Conservation (phyloP, 2,329 filamentous ascomycete species). For the Paraphoma sp. region DNA sequence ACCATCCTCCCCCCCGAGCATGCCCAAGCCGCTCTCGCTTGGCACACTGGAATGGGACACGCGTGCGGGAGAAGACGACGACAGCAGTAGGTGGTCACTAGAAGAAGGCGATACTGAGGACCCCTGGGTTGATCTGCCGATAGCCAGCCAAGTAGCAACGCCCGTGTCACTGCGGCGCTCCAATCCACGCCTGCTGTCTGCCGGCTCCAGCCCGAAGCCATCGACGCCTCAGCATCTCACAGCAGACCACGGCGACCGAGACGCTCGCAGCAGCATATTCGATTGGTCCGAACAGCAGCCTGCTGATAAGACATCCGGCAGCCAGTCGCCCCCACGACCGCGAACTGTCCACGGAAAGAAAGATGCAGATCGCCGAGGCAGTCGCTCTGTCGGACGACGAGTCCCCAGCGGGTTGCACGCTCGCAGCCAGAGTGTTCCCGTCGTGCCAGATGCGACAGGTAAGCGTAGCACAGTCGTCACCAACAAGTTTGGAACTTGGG, state of each 20-base stretch:
- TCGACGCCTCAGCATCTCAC: slow-evolving; percentile 48
- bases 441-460: slow-evolving; percentile 65
- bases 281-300: slow-evolving; percentile 76
- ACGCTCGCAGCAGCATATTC: slow-evolving; percentile 71
- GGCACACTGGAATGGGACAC: slow-evolving; percentile 51
- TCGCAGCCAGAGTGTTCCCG: slow-evolving; percentile 81
- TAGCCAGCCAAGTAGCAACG: slow-evolving; percentile 38
- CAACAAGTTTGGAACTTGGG: slow-evolving; percentile 84
- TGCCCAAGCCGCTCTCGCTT: slow-evolving; percentile 50
- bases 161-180: slow-evolving; percentile 43
- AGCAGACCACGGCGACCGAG: slow-evolving; percentile 48
- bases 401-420: slow-evolving; percentile 74
- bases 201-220: slow-evolving; percentile 43
- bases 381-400: slow-evolving; percentile 70
- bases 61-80: slow-evolving; percentile 46
- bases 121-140: slow-evolving; percentile 49
- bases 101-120: slow-evolving; percentile 48
- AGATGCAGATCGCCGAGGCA: slow-evolving; percentile 72
- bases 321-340: slow-evolving; percentile 68
- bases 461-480: slow-evolving; percentile 62
- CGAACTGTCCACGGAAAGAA: slow-evolving; percentile 81
- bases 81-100: slow-evolving; percentile 51
- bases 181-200: slow-evolving; percentile 36
- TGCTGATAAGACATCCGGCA: slow-evolving; percentile 66
- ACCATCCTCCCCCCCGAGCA: slow-evolving; percentile 54